Percentiles rank a stretch among this genome's conserved stretches.
These are phyloP conservation scores for Populus davidiana DNA, from an alignment of 345 rosid genomes.

Conservation along the genomic window DNA sequence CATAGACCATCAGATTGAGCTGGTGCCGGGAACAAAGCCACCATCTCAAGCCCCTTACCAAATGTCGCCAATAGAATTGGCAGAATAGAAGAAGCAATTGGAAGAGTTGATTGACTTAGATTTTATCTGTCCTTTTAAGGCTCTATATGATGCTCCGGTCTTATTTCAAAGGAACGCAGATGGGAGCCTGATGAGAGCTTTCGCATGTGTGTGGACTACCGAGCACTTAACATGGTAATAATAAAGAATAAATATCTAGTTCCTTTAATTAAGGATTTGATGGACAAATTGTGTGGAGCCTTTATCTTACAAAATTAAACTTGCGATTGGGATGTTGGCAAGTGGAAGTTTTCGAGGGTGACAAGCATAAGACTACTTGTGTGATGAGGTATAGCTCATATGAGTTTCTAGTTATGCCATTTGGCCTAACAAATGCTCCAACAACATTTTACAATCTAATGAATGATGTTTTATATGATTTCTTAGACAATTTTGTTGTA, in stretches of 20 bases:
- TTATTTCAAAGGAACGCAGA: not conserved
- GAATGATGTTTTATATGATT: not conserved
- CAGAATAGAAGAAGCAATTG: not conserved
- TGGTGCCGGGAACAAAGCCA: too few relatives aligned
- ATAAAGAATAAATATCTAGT: not conserved
- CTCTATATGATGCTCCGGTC: not conserved
- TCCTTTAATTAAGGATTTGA: not conserved
- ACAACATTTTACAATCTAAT: too few relatives aligned
- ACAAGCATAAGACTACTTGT: not conserved
- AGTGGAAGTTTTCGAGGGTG: accelerated
- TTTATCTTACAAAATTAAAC: not conserved
- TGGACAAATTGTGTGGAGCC: not conserved
- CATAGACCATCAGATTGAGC: not conserved
- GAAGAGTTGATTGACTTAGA: not conserved
- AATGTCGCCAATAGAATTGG: too few relatives aligned
- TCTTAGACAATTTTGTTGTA: too few relatives aligned
- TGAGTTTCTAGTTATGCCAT: too few relatives aligned
- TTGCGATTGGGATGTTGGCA: too few relatives aligned
- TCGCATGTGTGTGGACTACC: not conserved
- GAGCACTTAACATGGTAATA: not conserved
- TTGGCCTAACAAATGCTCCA: not conserved
- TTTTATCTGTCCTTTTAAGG: not conserved
- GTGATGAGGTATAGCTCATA: not conserved
- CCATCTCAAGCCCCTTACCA: too few relatives aligned
- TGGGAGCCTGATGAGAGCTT: not conserved